These are phyloP conservation scores for Chenopodium formosanum DNA, from an alignment of 148 eudicot species.

Conservation along the genomic window DNA sequence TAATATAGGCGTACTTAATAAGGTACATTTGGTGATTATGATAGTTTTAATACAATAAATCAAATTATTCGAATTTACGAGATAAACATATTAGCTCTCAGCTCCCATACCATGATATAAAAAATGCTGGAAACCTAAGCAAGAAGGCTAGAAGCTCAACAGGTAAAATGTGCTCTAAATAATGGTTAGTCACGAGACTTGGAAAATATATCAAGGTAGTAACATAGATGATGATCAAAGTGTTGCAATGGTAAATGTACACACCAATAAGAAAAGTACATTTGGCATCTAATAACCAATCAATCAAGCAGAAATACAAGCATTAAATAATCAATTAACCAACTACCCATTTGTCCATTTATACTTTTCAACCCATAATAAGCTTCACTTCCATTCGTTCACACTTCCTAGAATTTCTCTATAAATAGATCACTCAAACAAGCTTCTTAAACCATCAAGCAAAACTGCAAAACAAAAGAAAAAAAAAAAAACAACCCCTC, in stretches of 20 bases:
- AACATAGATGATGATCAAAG: background rate
- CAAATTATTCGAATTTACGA: too few relatives aligned
- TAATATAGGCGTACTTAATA: too few relatives aligned
- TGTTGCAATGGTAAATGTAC: background rate
- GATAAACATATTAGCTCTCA: too few relatives aligned
- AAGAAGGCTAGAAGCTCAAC: too few relatives aligned
- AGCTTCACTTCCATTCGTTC: background rate
- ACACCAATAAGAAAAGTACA: background rate
- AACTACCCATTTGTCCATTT: constrained; percentile 8
- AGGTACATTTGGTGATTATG: too few relatives aligned
- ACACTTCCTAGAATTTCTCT: constrained; percentile 2
- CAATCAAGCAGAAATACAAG: background rate
- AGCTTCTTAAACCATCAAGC: background rate
- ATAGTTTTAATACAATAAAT: too few relatives aligned
- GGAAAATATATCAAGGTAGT: background rate
- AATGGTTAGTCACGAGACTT: background rate
- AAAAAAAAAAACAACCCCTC: background rate
- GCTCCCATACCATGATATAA: too few relatives aligned
- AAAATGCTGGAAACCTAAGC: too few relatives aligned
- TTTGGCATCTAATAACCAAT: constrained; percentile 13
- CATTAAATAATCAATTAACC: constrained; percentile 3
- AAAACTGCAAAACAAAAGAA: background rate
- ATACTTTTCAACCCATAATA: too few relatives aligned
- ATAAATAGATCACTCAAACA: constrained; percentile 11
- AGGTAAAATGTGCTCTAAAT: too few relatives aligned